These are phyloP conservation scores for Schwanniomyces pseudopolymorphus DNA, from an alignment of 805 yeast species.

Conservation along the genomic window DNA sequence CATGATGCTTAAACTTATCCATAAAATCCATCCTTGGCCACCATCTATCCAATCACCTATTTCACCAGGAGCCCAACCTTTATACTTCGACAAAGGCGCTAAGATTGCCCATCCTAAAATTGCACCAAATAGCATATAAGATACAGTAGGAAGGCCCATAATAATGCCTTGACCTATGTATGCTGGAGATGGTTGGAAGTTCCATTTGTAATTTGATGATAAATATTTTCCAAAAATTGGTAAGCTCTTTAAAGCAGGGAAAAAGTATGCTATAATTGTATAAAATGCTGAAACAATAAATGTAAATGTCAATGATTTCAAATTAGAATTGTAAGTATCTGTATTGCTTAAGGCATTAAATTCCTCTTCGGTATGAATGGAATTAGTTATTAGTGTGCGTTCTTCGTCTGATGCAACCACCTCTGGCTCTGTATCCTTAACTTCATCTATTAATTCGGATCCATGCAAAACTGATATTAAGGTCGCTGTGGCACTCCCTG, in stretches of 20 bases:
- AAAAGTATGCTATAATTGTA: constrained; percentile 68
- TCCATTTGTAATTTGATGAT: constrained; percentile 72
- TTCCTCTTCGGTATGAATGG: constrained; percentile 1
- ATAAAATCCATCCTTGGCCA: constrained; percentile 95
- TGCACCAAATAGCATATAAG: constrained; percentile 89
- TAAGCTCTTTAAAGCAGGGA: constrained; percentile 64
- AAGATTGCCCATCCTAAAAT: constrained; percentile 88
- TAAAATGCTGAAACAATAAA: constrained; percentile 70
- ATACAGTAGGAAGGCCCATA: constrained; percentile 91
- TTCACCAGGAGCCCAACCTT: constrained; percentile 87
- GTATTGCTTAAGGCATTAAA: background rate
- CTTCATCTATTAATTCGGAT: constrained; percentile 48
- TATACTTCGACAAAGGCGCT: constrained; percentile 71
- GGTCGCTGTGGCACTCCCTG: constrained; percentile 95
- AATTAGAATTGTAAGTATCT: constrained; percentile 50
- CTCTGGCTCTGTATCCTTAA: background rate
- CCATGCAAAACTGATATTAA: constrained; percentile 84
- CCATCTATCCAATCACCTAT: constrained; percentile 93
- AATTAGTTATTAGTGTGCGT: background rate
- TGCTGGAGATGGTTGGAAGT: constrained; percentile 94
- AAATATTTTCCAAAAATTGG: constrained; percentile 74
- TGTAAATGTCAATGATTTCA: constrained; percentile 57
- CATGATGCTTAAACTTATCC: constrained; percentile 93
- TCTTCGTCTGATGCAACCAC: background rate
- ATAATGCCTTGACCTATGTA: constrained; percentile 97